Conservation (phyloP, 768 basidiomycete species). For the Porphyrellus cyaneotinctus region DNA sequence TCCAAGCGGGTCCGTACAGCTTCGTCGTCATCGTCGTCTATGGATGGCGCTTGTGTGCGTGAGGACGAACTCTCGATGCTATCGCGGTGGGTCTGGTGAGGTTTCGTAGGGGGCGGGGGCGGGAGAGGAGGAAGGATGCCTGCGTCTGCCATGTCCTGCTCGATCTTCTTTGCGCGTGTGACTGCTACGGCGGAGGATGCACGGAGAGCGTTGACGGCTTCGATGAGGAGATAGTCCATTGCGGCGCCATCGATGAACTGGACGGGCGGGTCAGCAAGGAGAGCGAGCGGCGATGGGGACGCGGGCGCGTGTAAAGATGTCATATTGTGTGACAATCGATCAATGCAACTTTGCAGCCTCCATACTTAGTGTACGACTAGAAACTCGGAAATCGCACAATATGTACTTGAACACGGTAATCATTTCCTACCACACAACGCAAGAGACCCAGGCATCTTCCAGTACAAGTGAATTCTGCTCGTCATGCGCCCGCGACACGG, state of each 20-base stretch:
- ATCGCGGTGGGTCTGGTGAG: slow-evolving; percentile 29
- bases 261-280: slow-evolving; percentile 60
- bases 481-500: no score
- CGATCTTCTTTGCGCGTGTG: slow-evolving; percentile 60
- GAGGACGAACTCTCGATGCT: slow-evolving; percentile 31
- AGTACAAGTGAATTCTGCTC: no score
- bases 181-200: slow-evolving; percentile 71
- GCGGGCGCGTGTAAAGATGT: no score
- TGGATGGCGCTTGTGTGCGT: slow-evolving; percentile 3
- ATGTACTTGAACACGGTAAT: no score
- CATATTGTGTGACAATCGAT: no score
- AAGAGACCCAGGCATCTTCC: no score
- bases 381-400: no score
- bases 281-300: slow-evolving; percentile 32
- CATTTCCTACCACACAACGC: no score
- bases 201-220: slow-evolving; percentile 69
- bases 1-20: slow-evolving; percentile 67
- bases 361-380: no score
- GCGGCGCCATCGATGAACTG: slow-evolving; percentile 61
- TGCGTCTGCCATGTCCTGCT: slow-evolving; percentile 76
- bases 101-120: slow-evolving; percentile 40
- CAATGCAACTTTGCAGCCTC: no score
- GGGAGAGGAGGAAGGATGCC: slow-evolving; percentile 68
- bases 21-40: slow-evolving; percentile 67
- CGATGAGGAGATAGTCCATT: slow-evolving; percentile 86